Conservation (phyloP, 1,139 yeast species). For the Sugiyamaella pinicola region DNA sequence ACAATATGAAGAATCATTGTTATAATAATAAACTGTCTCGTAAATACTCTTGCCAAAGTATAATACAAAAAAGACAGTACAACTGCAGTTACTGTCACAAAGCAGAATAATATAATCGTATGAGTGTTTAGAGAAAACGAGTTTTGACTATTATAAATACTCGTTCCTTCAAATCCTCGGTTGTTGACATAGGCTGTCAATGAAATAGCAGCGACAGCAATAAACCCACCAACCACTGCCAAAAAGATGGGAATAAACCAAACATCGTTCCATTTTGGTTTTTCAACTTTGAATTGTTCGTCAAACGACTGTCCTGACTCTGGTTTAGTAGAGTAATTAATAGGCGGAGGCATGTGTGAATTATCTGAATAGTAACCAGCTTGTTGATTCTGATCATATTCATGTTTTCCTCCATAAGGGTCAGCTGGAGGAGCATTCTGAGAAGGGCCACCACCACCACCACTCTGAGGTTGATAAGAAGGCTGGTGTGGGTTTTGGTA, state of each 20-base stretch:
- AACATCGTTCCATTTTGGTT: slow-evolving; percentile 67
- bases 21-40: slow-evolving; percentile 66
- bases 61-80: slow-evolving; percentile 61
- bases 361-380: slow-evolving; percentile 20
- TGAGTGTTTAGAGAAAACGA: slow-evolving; percentile 70
- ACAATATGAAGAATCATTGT: slow-evolving; percentile 70
- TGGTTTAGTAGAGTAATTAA: slow-evolving; percentile 35
- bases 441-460: neutral
- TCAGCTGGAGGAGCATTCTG: slow-evolving; percentile 6
- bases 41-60: slow-evolving; percentile 61
- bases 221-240: slow-evolving; percentile 64
- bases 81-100: slow-evolving; percentile 63
- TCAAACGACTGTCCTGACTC: slow-evolving; percentile 55
- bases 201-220: slow-evolving; percentile 70
- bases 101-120: slow-evolving; percentile 69
- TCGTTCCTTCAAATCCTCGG: slow-evolving; percentile 60
- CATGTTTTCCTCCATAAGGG: slow-evolving; percentile 8
- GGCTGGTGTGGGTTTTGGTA: neutral
- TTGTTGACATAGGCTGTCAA: slow-evolving; percentile 63
- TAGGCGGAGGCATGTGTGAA: slow-evolving; percentile 29
- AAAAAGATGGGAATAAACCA: slow-evolving; percentile 59
- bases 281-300: slow-evolving; percentile 64
- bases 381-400: slow-evolving; percentile 19
- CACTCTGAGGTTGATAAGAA: slow-evolving; percentile 8
- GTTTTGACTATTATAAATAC: slow-evolving; percentile 59